Base-by-base conservation (phyloP, 805 yeast genomes). In the Nakazawaea sp. region DNA sequence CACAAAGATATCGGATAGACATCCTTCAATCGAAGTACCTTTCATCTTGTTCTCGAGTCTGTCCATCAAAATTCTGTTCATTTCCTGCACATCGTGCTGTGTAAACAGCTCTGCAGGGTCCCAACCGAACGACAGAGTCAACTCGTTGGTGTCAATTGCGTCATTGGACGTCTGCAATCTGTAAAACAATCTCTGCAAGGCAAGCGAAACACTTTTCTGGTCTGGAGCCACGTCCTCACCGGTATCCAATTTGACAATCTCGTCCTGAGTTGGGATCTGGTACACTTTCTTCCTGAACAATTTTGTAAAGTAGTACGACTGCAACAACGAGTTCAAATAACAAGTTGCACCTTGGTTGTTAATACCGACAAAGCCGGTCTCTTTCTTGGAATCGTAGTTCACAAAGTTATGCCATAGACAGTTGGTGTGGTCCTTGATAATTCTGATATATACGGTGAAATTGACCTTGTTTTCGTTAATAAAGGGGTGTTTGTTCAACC, bases 291-390 rank as follows among this genome's bases (percentile, higher is more conserved):
- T 77, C 44, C 97, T 71, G 61, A 92, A 92, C 21, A 66, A 64
- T 45, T 77, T 78, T 1, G 98, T 92, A 52, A 86, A 86, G 56
- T 70, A 92, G 48, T 92, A 83, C 9, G 96, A 84, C 58, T 92
- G 98, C 37, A 92, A 60, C 42, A 92, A 67, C 0, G 97, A 90
- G 56, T 92, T 92, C 53, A 92, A 72, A 59, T 92, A 92, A 58
- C 99, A 92, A 0, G 99, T 92, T 2, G 99, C 99, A 45, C 98
- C 99, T 62, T 92, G 99, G 53, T 92, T 92, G 46, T 77, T 81
- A 44, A 92, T 73, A 1, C 99, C 99, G 7, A 88, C 95, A 54
- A 70, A 88, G 0, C 97, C 97, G 0, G 97, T 86, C 36, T 66
- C 77, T 49, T 78, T 74, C 55, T 88, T 87, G 2, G 97, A 88